Percentiles rank a stretch among this genome's conserved stretches.
Conservation (phyloP, 2,329 filamentous ascomycete species). For the Aureobasidium sp. region DNA sequence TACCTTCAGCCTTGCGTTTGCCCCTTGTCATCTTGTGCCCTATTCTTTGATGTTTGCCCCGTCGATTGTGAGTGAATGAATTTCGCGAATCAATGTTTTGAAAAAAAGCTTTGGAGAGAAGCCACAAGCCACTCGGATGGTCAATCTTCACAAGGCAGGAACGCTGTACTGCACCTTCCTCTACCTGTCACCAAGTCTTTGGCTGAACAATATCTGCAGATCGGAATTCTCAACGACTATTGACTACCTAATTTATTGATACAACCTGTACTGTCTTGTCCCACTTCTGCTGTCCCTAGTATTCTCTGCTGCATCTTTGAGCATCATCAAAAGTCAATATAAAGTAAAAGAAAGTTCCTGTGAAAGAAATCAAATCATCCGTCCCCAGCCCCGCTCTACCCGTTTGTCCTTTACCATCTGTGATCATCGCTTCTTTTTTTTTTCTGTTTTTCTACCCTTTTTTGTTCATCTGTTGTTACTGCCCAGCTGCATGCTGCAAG, state of each 20-base stretch:
- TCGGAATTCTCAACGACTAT: not conserved
- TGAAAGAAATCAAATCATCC: not conserved
- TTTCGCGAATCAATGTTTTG: not conserved
- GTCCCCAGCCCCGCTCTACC: not conserved
- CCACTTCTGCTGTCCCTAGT: not conserved
- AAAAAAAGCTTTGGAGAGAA: too few species aligned
- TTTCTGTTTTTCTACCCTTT: not conserved
- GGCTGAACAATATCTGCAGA: not conserved
- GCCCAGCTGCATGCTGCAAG: too few species aligned
- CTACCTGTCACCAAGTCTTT: not conserved
- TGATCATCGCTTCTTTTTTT: not conserved
- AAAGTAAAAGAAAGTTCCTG: not conserved
- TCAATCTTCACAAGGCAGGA: not conserved
- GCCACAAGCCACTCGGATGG: too few species aligned
- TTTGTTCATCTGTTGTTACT: too few species aligned
- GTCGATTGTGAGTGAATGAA: not conserved
- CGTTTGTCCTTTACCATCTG: not conserved
- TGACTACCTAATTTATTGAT: not conserved
- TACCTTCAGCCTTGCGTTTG: conserved; percentile 9
- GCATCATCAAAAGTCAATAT: not conserved
- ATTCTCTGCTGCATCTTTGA: not conserved
- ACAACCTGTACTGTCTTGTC: not conserved
- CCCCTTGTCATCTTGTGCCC: not conserved
- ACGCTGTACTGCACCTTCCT: not conserved
- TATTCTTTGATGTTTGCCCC: not conserved